Evolutionary conservation across 305 asterid species (phyloP).

Genomic region (Fraxinus paxiana): DNA sequence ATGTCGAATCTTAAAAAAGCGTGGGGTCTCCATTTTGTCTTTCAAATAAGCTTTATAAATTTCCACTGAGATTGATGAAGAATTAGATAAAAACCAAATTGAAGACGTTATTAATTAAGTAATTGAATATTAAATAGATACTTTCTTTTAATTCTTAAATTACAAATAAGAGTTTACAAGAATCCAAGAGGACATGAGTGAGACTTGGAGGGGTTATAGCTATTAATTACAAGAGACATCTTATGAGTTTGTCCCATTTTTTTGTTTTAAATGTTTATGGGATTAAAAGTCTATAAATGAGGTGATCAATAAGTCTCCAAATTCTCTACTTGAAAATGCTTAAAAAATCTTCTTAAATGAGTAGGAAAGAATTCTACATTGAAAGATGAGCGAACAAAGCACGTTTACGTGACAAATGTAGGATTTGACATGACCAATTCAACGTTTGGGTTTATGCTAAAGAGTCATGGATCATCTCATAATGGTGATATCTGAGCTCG

Average conservation of each 20-base stretch:
- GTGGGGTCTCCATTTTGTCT: not conserved
- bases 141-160: not conserved
- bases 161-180: not conserved
- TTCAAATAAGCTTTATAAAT: not conserved
- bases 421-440: not conserved
- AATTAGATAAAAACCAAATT: not conserved
- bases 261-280: not conserved
- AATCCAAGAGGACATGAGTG: not conserved
- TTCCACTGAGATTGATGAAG: not conserved
- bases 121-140: not conserved
- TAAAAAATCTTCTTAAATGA: no score
- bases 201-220: no score
- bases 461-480: not conserved
- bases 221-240: not conserved
- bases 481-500: not conserved
- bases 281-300: not conserved
- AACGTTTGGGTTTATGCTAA: not conserved
- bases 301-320: no score
- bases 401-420: no score
- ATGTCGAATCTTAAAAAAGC: not conserved
- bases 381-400: no score
- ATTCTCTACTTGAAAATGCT: no score
- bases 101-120: not conserved
- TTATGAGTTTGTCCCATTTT: not conserved
- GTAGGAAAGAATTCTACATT: no score